Percentiles rank a stretch among this genome's conserved stretches.
Evolutionary conservation across 371 early-diverging fungal genomes (phyloP).

Genomic region (Apophysomyces ossiformis): DNA sequence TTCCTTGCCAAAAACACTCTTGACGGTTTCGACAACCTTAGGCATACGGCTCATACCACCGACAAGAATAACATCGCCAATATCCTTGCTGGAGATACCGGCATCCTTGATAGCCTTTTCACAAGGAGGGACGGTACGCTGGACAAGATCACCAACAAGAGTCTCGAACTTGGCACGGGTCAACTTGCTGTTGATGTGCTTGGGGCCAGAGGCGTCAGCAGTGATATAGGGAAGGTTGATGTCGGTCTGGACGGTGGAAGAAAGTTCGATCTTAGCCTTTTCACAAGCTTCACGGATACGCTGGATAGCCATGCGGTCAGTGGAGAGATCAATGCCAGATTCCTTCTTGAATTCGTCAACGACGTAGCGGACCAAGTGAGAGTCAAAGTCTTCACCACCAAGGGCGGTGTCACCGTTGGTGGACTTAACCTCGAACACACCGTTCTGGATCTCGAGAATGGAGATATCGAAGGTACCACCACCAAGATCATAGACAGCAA

Average conservation of each 20-base stretch:
- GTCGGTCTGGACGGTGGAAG: constrained; percentile 90
- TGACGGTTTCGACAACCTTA: constrained; percentile 94
- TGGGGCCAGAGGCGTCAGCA: constrained; percentile 91
- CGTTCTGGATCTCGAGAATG: constrained; percentile 96
- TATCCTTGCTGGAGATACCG: constrained; percentile 75
- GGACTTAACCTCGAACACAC: constrained; percentile 98
- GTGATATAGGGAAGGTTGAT: constrained; percentile 97
- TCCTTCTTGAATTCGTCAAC: constrained; percentile 90
- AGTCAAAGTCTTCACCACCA: constrained; percentile 99
- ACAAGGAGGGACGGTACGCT: constrained; percentile 94
- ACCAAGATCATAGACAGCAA: constrained; percentile 99
- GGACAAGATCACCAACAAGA: constrained; percentile 80
- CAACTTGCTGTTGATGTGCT: constrained; percentile 94
- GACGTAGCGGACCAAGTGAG: constrained; percentile 80
- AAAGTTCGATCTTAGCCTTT: constrained; percentile 98
- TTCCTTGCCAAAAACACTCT: constrained; percentile 87
- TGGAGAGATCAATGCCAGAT: constrained; percentile 66
- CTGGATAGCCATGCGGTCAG: constrained; percentile 92
- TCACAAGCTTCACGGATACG: constrained; percentile 98
- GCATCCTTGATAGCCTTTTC: constrained; percentile 98
- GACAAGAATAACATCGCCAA: constrained; percentile 98
- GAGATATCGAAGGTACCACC: constrained; percentile 99
- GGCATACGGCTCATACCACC: constrained; percentile 99
- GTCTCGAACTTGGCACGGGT: constrained; percentile 93
- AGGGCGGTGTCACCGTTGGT: constrained; percentile 98